A percentile compares a stretch with the other conserved stretches of the same genome.
Conservation (phyloP, 2,329 filamentous ascomycete genomes). For the Calonectria pseudoreteaudii region DNA sequence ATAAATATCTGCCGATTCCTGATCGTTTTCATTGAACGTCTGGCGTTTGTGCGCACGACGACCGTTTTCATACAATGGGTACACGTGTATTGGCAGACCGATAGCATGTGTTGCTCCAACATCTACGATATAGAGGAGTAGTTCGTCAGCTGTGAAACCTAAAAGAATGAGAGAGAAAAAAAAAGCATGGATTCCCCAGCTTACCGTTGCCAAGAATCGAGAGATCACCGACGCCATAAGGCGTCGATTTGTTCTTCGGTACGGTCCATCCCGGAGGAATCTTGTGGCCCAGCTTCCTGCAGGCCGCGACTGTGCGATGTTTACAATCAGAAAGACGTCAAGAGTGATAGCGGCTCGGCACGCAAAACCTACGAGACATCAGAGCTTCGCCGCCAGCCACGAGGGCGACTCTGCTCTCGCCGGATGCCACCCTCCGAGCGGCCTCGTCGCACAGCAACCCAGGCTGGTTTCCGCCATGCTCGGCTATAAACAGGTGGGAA, state of each 20-base stretch:
- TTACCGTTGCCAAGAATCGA: conserved; percentile 48
- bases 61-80: conserved; percentile 75
- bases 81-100: conserved; percentile 74
- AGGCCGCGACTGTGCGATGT: background rate
- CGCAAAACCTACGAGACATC: conserved; percentile 60
- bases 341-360: background rate
- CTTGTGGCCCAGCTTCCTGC: conserved; percentile 7
- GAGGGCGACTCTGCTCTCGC: conserved; percentile 67
- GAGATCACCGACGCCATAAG: conserved; percentile 60
- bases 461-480: conserved; percentile 74
- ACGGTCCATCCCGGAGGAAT: conserved; percentile 69
- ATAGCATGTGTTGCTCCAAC: conserved; percentile 68
- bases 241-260: conserved; percentile 57
- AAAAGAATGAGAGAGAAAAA: too few species aligned
- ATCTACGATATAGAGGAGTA: conserved; percentile 50
- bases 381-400: conserved; percentile 74
- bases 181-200: fast-evolving
- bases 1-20: conserved; percentile 71
- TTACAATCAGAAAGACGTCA: background rate
- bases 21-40: conserved; percentile 64
- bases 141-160: background rate
- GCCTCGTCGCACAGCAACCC: conserved; percentile 73
- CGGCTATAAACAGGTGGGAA: conserved; percentile 61
- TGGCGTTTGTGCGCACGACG: conserved; percentile 69
- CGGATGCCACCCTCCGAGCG: conserved; percentile 65